Evolutionary conservation across 306 rosid genomes (phyloP).

Genomic region (cucumber (Cucumis sativus)): Cucumber_9930_V3 NC_026660.2:8220001-8220500

Average conservation of each 20-base stretch:
- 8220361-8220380: slow-evolving; percentile 59
- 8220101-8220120: not conserved
- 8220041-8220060: not conserved
- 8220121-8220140: not conserved
- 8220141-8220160: not conserved
- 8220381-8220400: slow-evolving; percentile 71
- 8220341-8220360: slow-evolving; percentile 90
- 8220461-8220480: not conserved
- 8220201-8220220: not conserved
- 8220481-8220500: not conserved
- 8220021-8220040: not conserved
- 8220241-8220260: slow-evolving; percentile 6
- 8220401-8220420: slow-evolving; percentile 63
- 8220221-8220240: slow-evolving; percentile 64
- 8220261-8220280: not conserved
- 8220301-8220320: not conserved
- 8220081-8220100: not conserved
- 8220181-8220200: not conserved
- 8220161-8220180: not conserved
- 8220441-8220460: not conserved
- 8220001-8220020: not conserved
- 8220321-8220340: slow-evolving; percentile 30
- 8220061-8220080: not conserved
- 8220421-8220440: not conserved
- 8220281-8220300: not conserved